Evolutionary conservation across 108 stramenopile species (phyloP).

Genomic region (Conticribra guillardii): DNA sequence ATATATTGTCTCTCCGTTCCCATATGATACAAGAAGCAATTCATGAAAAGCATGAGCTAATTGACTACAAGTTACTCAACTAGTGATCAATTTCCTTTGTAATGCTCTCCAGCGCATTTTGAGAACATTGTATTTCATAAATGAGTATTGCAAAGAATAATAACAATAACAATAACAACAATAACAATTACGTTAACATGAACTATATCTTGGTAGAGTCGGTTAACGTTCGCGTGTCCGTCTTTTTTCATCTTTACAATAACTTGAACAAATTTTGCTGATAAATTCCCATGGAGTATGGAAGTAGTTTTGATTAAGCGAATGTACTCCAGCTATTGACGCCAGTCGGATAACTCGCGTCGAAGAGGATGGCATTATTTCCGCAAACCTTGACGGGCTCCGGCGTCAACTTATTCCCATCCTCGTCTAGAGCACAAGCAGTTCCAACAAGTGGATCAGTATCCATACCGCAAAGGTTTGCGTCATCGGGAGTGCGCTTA

Average conservation of each 20-base stretch:
- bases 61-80: too few relatives aligned
- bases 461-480: constrained; percentile 67
- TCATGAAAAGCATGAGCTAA: too few relatives aligned
- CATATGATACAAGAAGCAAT: too few relatives aligned
- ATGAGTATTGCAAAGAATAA: too few relatives aligned
- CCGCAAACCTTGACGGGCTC: constrained; percentile 78
- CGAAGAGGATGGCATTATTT: constrained; percentile 72
- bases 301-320: neutral
- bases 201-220: too few relatives aligned
- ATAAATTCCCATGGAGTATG: neutral
- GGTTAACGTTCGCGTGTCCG: too few relatives aligned
- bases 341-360: constrained; percentile 68
- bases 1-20: too few relatives aligned
- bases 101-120: too few relatives aligned
- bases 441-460: constrained; percentile 71
- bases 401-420: constrained; percentile 52
- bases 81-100: too few relatives aligned
- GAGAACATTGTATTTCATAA: too few relatives aligned
- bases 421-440: constrained; percentile 77
- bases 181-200: too few relatives aligned
- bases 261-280: neutral
- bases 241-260: neutral
- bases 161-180: too few relatives aligned
- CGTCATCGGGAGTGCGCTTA: constrained; percentile 63
- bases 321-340: constrained; percentile 17